phyloP scores from a whole-genome alignment of 1,139 yeast species.

The Candida dubliniensis region DNA sequence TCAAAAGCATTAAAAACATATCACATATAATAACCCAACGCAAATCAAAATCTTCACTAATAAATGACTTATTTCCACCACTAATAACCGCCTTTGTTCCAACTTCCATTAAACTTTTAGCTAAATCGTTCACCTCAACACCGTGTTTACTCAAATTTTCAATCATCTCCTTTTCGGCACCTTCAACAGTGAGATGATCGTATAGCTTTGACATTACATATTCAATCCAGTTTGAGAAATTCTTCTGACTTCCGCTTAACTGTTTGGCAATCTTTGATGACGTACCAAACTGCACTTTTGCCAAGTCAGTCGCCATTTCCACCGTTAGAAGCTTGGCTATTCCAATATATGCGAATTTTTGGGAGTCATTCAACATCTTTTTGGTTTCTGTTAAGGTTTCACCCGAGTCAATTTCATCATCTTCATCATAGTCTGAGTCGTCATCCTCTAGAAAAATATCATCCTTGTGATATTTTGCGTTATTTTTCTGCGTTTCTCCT shows the following conservation, averaged over 20 bases:
- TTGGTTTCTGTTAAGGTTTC: conserved; percentile 80
- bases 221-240: conserved; percentile 84
- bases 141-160: conserved; percentile 86
- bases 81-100: conserved; percentile 35
- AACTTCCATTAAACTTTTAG: conserved; percentile 52
- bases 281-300: conserved; percentile 54
- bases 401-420: conserved; percentile 44
- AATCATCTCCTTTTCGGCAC: conserved; percentile 83
- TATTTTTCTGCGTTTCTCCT: conserved; percentile 13
- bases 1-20: conserved; percentile 71
- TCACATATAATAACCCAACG: conserved; percentile 95
- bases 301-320: conserved; percentile 79
- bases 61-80: conserved; percentile 9
- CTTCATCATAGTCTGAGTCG: conserved; percentile 33
- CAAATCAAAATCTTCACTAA: conserved; percentile 54
- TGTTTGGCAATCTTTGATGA: conserved; percentile 56
- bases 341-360: conserved; percentile 91
- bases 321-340: conserved; percentile 72
- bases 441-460: conserved; percentile 28
- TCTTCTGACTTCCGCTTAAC: conserved; percentile 70
- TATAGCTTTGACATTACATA: conserved; percentile 70
- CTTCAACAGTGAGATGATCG: conserved; percentile 72
- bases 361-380: conserved; percentile 76
- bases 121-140: conserved; percentile 68
- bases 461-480: conserved; percentile 20